Evolutionary conservation across 371 early-diverging fungal species (phyloP).

Genomic region (Mortierella sp.): DNA sequence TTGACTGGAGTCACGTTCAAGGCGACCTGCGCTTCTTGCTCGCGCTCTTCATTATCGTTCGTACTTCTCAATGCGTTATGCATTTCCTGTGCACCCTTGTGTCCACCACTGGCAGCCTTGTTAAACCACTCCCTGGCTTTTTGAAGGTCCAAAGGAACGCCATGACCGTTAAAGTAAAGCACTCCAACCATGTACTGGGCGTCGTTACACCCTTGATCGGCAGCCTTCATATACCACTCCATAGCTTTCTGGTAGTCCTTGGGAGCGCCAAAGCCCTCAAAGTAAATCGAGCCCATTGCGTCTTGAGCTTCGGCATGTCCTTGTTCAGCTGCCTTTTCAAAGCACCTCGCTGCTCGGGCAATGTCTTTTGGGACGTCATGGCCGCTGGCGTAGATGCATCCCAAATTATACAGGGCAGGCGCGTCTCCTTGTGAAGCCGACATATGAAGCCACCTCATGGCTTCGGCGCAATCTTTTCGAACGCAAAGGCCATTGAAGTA

Average conservation of each 20-base stretch:
- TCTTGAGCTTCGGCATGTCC: not conserved
- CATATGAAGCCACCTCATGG: constrained; percentile 75
- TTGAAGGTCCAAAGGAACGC: not conserved
- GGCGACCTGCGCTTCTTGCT: too few species aligned
- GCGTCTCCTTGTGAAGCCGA: constrained; percentile 71
- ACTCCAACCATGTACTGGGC: not conserved
- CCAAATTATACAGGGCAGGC: constrained; percentile 67
- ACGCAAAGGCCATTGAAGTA: constrained; percentile 85
- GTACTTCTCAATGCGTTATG: too few species aligned
- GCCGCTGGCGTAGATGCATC: not conserved
- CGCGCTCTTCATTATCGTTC: too few species aligned
- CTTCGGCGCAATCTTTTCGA: constrained; percentile 62
- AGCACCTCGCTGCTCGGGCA: not conserved
- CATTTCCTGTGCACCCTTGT: too few species aligned
- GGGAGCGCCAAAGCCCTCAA: not conserved
- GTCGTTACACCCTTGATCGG: not conserved
- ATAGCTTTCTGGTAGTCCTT: not conserved
- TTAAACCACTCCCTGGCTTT: too few species aligned
- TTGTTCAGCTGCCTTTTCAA: not conserved
- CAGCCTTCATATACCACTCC: not conserved
- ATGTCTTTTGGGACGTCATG: not conserved
- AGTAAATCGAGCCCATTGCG: not conserved
- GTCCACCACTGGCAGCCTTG: too few species aligned
- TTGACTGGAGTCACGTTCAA: too few species aligned
- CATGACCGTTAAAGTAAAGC: not conserved